Conservation (phyloP, 1,139 yeast genomes). For the Hanseniaspora gamundiae region DNA sequence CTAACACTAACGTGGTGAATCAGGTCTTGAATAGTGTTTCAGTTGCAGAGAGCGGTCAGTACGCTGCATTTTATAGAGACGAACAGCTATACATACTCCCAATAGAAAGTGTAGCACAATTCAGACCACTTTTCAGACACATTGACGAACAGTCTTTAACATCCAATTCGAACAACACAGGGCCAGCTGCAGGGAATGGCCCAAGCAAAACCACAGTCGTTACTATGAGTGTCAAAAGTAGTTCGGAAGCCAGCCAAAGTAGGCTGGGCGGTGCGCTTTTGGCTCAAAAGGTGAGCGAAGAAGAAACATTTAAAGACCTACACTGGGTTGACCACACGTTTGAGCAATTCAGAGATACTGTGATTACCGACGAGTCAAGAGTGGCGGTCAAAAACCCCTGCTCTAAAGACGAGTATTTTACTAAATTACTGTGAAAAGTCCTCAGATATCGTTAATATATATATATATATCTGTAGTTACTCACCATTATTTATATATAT, state of each 20-base stretch:
- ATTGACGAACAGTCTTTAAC: conserved; percentile 39
- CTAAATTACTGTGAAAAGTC: background rate
- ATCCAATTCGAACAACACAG: conserved; percentile 28
- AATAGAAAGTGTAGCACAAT: conserved; percentile 56
- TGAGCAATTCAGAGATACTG: conserved; percentile 19
- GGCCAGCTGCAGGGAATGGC: conserved; percentile 17
- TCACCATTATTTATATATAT: too few species aligned
- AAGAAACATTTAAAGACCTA: conserved; percentile 33
- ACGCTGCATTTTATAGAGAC: conserved; percentile 37
- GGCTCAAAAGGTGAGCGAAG: conserved; percentile 64
- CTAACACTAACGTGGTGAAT: conserved; percentile 45
- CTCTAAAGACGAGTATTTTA: background rate
- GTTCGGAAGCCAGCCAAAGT: conserved; percentile 44
- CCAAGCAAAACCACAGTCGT: conserved; percentile 47
- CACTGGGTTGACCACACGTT: conserved; percentile 21
- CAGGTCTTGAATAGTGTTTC: conserved; percentile 66
- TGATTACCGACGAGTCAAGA: conserved; percentile 15
- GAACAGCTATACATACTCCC: conserved; percentile 54
- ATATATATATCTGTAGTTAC: background rate
- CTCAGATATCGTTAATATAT: background rate
- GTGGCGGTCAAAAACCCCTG: conserved; percentile 10
- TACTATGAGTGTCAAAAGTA: conserved; percentile 64
- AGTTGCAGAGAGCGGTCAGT: conserved; percentile 43
- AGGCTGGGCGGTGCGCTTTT: conserved; percentile 69
- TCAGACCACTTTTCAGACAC: conserved; percentile 72